Conservation (phyloP, 1,284 basidiomycete genomes). For the Sanghuangporus weigelae region DNA sequence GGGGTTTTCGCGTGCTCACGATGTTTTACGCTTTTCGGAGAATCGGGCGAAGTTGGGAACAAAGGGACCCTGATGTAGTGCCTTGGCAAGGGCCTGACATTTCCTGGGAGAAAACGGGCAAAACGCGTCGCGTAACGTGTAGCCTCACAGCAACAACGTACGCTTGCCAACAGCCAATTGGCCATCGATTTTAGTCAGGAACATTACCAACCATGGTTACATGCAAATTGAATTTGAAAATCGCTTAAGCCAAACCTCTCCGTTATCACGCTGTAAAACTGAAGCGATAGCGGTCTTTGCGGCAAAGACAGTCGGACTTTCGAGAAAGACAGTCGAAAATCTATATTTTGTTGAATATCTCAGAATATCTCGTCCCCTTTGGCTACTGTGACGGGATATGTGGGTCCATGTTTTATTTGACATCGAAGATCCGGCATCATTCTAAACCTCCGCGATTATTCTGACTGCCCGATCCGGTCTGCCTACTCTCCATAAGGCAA, state of each 20-base stretch:
- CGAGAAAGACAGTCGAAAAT: background rate
- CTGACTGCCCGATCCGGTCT: background rate
- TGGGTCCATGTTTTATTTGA: background rate
- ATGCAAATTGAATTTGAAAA: conserved; percentile 1
- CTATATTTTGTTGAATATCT: background rate
- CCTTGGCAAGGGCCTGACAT: background rate
- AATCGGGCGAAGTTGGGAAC: background rate
- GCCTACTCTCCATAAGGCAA: background rate
- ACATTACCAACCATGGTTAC: background rate
- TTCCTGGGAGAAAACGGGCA: background rate
- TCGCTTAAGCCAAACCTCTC: background rate
- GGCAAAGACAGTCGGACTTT: background rate
- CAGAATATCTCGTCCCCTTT: background rate
- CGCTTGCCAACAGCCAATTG: background rate
- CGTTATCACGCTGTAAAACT: no score
- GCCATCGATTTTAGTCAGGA: background rate
- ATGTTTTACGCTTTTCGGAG: background rate
- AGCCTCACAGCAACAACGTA: background rate
- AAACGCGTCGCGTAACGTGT: background rate
- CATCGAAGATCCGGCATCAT: background rate
- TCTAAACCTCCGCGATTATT: background rate
- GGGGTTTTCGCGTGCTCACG: background rate
- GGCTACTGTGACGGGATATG: background rate
- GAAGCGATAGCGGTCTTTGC: background rate
- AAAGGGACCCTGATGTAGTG: background rate